Percentiles rank a stretch among this genome's conserved stretches.
Conservation (phyloP, 2,329 filamentous ascomycete genomes). For the Sclerotinia spermophila region DNA sequence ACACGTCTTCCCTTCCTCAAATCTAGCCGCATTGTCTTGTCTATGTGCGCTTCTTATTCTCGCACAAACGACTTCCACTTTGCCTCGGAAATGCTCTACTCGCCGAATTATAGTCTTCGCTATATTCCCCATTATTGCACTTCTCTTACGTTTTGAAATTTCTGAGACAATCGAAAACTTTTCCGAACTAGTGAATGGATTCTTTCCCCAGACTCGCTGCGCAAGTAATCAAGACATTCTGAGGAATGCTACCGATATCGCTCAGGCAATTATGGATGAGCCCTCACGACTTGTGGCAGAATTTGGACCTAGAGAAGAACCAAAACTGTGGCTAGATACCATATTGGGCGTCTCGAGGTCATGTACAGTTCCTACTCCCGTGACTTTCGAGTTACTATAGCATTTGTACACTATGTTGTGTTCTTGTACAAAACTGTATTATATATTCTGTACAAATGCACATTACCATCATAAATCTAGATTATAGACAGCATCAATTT, state of each 20-base stretch:
- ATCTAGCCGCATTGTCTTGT: slow-evolving; percentile 1
- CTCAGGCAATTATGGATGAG: slow-evolving; percentile 8
- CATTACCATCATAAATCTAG: background rate
- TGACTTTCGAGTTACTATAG: background rate
- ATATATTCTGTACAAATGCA: background rate
- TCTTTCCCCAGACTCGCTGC: background rate
- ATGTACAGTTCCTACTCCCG: background rate
- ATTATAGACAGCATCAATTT: background rate
- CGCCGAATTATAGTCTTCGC: slow-evolving; percentile 2
- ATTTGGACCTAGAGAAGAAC: slow-evolving; percentile 3
- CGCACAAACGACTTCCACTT: background rate
- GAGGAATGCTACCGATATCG: background rate
- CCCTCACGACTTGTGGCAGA: slow-evolving; percentile 15
- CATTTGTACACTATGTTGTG: background rate
- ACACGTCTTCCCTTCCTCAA: background rate
- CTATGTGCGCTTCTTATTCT: slow-evolving; percentile 11
- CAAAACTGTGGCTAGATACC: background rate
- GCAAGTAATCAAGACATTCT: background rate
- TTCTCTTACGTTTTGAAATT: slow-evolving; percentile 3
- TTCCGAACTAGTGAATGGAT: background rate
- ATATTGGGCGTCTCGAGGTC: background rate
- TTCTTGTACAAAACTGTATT: background rate
- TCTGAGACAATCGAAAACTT: background rate
- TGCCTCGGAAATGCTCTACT: background rate
- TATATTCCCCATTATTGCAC: background rate